Base-by-base conservation (phyloP, 495 filamentous ascomycete genomes). In the Penicillium pancosmium region DNA sequence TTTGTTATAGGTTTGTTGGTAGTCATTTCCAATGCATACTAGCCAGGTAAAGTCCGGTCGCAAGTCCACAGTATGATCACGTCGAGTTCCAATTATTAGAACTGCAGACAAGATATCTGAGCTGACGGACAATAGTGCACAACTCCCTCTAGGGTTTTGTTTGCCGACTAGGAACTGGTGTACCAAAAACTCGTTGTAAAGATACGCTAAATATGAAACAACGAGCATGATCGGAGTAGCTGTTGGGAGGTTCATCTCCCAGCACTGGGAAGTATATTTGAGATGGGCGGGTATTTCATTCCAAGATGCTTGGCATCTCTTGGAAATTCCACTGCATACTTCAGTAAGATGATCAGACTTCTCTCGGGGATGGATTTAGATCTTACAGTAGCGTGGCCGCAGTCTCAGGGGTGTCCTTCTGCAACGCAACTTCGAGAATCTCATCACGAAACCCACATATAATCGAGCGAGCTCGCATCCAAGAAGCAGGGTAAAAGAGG, bases 361-460 rank as follows among this genome's bases (percentile, higher is more conserved):
- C 6, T 6, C 27, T 31, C 27, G 27, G 27, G 8, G 27, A 31
- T 6, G 27, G 6, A 4, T 6, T 6, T 7, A 31, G 8, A 31
- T 21, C 60, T 56, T 56, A 70, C 70, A 61, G 59, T 9, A 73
- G 44, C 31, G 59, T 52, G 18, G 58, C 34, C 3, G 70, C 68
- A 33, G 69, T 70, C 9, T 76, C 69, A 25, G 63, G 62, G 7
- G 64, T 73, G 25, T 71, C 62, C 1, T 63, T 56, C 4, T 64
- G 67, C 12, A 86, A 55, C 19, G 84, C 81, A 19, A 86, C 70
- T 49, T 85, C 78, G 2, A 88, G 71, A 25, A 88, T 80, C 49
- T 87, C 82, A 50, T 87, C 86, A 0, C 79, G 72, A 5, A 86
- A 74, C 1, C 69, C 64, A 5, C 74, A 70, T 16, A 84, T 67